Conservation (phyloP, 1,284 basidiomycete species). For the Jaminaea rosea region DNA sequence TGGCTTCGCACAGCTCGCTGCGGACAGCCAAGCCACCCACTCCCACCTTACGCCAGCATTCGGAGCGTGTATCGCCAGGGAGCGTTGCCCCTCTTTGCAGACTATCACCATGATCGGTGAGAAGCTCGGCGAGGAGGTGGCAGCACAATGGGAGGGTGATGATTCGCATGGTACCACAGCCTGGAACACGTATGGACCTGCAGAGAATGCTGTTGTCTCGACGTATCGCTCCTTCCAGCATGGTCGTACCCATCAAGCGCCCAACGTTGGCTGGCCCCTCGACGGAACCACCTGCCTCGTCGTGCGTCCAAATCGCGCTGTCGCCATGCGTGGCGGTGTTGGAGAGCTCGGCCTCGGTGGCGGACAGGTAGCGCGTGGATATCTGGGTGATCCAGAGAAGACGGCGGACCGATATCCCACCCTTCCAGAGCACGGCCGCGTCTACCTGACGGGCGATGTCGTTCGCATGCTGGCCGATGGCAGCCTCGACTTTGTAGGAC, state of each 20-base stretch:
- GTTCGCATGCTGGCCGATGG: conserved; percentile 27
- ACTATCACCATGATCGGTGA: conserved; percentile 34
- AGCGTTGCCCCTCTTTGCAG: conserved; percentile 15
- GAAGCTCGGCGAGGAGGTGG: conserved; percentile 32
- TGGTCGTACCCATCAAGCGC: conserved; percentile 20
- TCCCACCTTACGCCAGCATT: conserved; percentile 32
- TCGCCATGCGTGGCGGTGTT: conserved; percentile 19
- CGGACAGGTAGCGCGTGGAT: conserved; percentile 11
- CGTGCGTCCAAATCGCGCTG: conserved; percentile 18
- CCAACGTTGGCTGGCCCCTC: conserved; percentile 31
- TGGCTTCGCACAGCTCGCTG: conserved; percentile 1
- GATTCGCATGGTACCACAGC: conserved; percentile 1
- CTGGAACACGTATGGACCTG: conserved; percentile 19
- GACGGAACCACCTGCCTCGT: conserved; percentile 12
- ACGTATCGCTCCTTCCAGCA: conserved; percentile 8
- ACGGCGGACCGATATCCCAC: conserved; percentile 6
- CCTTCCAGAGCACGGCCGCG: background rate
- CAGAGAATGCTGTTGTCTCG: conserved; percentile 16
- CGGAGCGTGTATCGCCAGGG: conserved; percentile 21
- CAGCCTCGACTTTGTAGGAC: conserved; percentile 34
- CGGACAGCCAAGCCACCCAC: conserved; percentile 9
- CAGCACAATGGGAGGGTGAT: conserved; percentile 22
- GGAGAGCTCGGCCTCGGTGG: conserved; percentile 26
- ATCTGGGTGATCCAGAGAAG: conserved; percentile 8
- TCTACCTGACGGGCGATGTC: conserved; percentile 21